Conservation (phyloP, 2,329 filamentous ascomycete genomes). For the Phaeosphaeriaceae sp. region DNA sequence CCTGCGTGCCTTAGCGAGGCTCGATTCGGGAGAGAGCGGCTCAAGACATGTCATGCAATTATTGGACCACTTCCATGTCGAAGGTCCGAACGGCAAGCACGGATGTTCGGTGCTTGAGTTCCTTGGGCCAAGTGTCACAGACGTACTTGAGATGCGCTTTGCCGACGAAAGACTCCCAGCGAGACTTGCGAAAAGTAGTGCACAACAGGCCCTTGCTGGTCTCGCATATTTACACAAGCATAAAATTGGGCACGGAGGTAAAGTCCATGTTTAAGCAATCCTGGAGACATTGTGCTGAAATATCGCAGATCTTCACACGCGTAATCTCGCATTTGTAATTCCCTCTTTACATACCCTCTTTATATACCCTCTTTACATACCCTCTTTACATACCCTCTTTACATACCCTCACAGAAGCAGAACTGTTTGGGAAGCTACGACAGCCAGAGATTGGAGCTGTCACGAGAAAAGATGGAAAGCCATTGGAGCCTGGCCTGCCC, state of each 20-base stretch:
- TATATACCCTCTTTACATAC: no score
- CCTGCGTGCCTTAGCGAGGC: slow-evolving; percentile 14
- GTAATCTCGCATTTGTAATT: slow-evolving; percentile 33
- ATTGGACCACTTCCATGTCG: slow-evolving; percentile 47
- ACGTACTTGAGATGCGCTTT: slow-evolving; percentile 43
- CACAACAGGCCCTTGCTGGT: slow-evolving; percentile 23
- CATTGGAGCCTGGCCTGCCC: slow-evolving; percentile 22
- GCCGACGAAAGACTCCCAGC: slow-evolving; percentile 47
- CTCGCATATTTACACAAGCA: slow-evolving; percentile 28
- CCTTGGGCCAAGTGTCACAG: slow-evolving; percentile 51
- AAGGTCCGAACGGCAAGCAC: slow-evolving; percentile 56
- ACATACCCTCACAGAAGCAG: slow-evolving; percentile 17
- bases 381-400: slow-evolving; percentile 30
- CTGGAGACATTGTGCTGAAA: slow-evolving; percentile 6
- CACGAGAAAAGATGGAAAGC: slow-evolving; percentile 24
- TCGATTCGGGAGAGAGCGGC: slow-evolving; percentile 15
- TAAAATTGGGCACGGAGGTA: slow-evolving; percentile 36
- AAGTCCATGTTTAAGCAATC: not conserved
- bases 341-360: slow-evolving; percentile 21
- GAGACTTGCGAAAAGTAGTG: slow-evolving; percentile 47
- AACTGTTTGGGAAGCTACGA: slow-evolving; percentile 25
- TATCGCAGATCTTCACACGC: slow-evolving; percentile 32
- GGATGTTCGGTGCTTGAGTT: slow-evolving; percentile 54
- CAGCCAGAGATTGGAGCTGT: slow-evolving; percentile 20
- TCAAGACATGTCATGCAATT: slow-evolving; percentile 44